Percentiles rank a stretch among this genome's conserved stretches.
phyloP scores from a whole-genome alignment of 352 stramenopile genomes.

The Thraustochytrium striatum region DNA sequence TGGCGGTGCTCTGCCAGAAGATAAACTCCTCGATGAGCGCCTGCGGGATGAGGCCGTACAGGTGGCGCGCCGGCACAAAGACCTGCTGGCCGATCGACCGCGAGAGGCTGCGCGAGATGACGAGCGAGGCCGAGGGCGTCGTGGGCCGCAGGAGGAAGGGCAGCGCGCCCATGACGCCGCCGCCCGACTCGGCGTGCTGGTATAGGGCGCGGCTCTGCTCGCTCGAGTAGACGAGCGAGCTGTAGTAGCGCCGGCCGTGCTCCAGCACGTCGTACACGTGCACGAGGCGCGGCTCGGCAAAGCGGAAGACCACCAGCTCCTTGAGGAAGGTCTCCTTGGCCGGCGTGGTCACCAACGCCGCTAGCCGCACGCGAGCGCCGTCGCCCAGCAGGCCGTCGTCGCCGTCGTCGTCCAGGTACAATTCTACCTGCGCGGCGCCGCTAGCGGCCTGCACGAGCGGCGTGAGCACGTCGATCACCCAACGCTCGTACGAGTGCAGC shows the following conservation, averaged over 20 bases:
- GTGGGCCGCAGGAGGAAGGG: slow-evolving; percentile 67
- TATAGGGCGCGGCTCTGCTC: slow-evolving; percentile 87
- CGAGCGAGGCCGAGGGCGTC: slow-evolving; percentile 67
- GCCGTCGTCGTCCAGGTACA: slow-evolving; percentile 41
- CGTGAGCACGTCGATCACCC: slow-evolving; percentile 43
- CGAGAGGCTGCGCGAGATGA: slow-evolving; percentile 77
- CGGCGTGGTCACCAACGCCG: neutral
- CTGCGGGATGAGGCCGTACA: slow-evolving; percentile 76
- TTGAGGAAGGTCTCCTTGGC: slow-evolving; percentile 70
- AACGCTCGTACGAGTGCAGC: slow-evolving; percentile 44
- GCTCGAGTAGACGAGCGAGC: slow-evolving; percentile 93
- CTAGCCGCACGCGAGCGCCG: slow-evolving; percentile 25
- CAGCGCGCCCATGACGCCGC: slow-evolving; percentile 41
- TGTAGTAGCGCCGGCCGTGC: slow-evolving; percentile 89
- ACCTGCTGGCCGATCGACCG: slow-evolving; percentile 66
- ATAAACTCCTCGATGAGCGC: slow-evolving; percentile 76
- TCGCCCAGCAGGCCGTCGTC: slow-evolving; percentile 7
- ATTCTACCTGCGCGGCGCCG: neutral
- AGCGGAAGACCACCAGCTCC: slow-evolving; percentile 90
- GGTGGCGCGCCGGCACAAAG: slow-evolving; percentile 52
- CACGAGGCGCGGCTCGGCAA: slow-evolving; percentile 77
- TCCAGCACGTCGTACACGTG: slow-evolving; percentile 95
- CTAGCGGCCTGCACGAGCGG: slow-evolving; percentile 23
- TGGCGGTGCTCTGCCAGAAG: slow-evolving; percentile 65
- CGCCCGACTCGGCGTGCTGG: slow-evolving; percentile 71